phyloP scores from a whole-genome alignment of 2,329 filamentous ascomycete species.

The Hirsutella rhossiliensis region DNA sequence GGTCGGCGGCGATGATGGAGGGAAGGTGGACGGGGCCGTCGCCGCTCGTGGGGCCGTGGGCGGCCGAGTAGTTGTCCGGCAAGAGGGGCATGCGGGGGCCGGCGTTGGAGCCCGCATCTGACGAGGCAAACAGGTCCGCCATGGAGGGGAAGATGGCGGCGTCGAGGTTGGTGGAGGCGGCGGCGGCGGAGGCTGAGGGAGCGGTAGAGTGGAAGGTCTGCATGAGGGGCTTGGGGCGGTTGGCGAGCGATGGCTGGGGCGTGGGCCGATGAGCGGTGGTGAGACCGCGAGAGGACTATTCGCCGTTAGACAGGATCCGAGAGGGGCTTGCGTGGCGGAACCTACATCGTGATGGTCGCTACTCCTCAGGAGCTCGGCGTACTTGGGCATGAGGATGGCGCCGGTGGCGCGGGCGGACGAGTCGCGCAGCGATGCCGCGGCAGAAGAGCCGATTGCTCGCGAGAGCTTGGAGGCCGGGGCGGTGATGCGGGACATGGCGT shows the following conservation, averaged over 20 bases:
- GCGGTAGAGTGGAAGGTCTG: conserved; percentile 44
- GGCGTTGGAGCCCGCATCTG: conserved; percentile 16
- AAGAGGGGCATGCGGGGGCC: conserved; percentile 45
- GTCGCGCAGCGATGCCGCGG: conserved; percentile 21
- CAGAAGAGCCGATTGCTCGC: conserved; percentile 30
- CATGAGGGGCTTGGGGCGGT: conserved; percentile 44
- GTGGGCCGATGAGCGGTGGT: conserved; percentile 36
- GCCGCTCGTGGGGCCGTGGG: conserved; percentile 28
- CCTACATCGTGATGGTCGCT: conserved; percentile 28
- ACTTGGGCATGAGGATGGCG: conserved; percentile 32
- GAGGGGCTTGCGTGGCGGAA: conserved; percentile 1
- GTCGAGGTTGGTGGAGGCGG: conserved; percentile 32
- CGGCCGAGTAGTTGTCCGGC: conserved; percentile 41
- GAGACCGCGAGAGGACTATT: conserved; percentile 25
- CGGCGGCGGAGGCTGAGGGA: conserved; percentile 29
- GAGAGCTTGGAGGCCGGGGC: conserved; percentile 36
- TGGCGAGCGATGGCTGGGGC: conserved; percentile 29
- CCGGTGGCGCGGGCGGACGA: conserved; percentile 22
- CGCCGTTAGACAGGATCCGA: not conserved
- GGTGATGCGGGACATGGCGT: conserved; percentile 36
- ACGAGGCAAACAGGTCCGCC: conserved; percentile 15
- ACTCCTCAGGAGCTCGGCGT: conserved; percentile 29
- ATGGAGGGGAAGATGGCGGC: conserved; percentile 39
- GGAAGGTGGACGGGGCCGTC: conserved; percentile 28
- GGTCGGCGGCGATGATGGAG: conserved; percentile 43